These are phyloP conservation scores for Dendrobium catenatum DNA, from an alignment of 106 monocot genomes.

Conservation along the genomic window DNA sequence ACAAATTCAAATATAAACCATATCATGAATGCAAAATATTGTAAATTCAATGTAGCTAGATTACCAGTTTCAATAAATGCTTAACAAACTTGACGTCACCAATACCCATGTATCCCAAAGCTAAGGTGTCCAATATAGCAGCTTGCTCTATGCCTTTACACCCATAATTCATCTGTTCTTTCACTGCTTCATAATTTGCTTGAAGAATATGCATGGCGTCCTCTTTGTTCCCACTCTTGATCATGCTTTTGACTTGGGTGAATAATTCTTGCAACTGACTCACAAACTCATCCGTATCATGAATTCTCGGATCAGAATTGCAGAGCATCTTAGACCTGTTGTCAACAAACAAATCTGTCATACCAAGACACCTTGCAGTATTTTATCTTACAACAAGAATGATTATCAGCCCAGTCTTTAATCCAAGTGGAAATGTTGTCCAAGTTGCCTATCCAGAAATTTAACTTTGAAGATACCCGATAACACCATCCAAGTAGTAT, in stretches of 20 bases:
- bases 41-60: constrained; percentile 1
- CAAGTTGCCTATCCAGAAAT: background rate
- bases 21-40: background rate
- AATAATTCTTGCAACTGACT: constrained; percentile 57
- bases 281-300: constrained; percentile 42
- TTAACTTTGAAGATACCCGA: background rate
- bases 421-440: background rate
- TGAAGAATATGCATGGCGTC: constrained; percentile 56
- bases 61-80: constrained; percentile 56
- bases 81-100: constrained; percentile 42
- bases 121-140: constrained; percentile 67
- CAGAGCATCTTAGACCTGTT: constrained; percentile 26
- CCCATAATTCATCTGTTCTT: constrained; percentile 50
- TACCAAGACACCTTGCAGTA: background rate
- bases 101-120: constrained; percentile 59
- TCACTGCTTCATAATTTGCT: constrained; percentile 71
- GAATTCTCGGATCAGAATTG: constrained; percentile 8
- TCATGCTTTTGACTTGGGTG: constrained; percentile 40
- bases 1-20: background rate
- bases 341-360: background rate
- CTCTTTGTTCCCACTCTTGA: constrained; percentile 47
- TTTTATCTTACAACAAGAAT: background rate
- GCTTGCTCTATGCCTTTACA: constrained; percentile 65
- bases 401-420: background rate
- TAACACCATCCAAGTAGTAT: background rate